Evolutionary conservation across 129 eudicot species (phyloP).

Genomic region (Pittosporum tobira): DNA sequence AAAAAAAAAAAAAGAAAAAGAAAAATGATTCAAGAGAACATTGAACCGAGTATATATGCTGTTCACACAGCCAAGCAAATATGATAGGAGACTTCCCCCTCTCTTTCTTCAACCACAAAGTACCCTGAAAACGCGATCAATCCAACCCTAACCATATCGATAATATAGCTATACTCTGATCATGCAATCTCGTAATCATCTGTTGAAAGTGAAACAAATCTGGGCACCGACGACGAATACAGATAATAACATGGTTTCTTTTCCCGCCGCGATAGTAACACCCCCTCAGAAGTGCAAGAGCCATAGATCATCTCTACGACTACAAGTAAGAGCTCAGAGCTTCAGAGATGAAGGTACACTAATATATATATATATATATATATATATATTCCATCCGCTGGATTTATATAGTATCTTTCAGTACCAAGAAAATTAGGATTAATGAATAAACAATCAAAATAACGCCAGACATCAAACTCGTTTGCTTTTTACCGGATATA

Average conservation of each 20-base stretch:
- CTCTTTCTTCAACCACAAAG: background rate
- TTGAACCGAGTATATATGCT: too few relatives aligned
- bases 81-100: too few relatives aligned
- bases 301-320: slow-evolving; percentile 1
- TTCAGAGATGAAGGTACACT: slow-evolving; percentile 24
- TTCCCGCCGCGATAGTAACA: background rate
- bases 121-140: too few relatives aligned
- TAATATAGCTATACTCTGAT: too few relatives aligned
- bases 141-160: too few relatives aligned
- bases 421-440: too few relatives aligned
- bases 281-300: slow-evolving; percentile 6
- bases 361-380: background rate
- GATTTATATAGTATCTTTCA: background rate
- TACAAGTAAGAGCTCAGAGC: slow-evolving; percentile 20
- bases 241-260: slow-evolving; percentile 2
- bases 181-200: slow-evolving; percentile 8
- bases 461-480: too few relatives aligned
- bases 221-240: slow-evolving; percentile 46
- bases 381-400: background rate
- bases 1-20: too few relatives aligned
- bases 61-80: too few relatives aligned
- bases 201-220: slow-evolving; percentile 26
- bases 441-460: too few relatives aligned
- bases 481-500: too few relatives aligned
- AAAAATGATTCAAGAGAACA: too few relatives aligned